Base-by-base conservation (phyloP, 1,284 basidiomycete genomes). In the Rhodofomes roseus region DNA sequence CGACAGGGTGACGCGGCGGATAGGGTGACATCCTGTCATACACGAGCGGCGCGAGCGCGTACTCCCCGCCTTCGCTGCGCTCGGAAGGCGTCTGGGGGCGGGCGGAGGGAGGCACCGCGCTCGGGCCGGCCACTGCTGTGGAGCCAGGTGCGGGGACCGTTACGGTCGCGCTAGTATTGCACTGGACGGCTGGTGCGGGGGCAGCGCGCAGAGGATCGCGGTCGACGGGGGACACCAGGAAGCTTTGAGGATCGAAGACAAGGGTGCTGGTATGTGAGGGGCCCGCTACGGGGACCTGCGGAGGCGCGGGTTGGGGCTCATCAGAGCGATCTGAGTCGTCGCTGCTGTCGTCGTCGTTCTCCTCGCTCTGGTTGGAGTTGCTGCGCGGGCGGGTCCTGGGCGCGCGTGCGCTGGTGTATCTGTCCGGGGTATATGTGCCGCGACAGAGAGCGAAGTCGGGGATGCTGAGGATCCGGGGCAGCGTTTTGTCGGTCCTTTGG, bases 381-480 rank as follows among this genome's bases (percentile, higher is more conserved):
- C 60, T 56, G 54, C 70, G 68, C 6, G 63, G 25, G 53, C 71
- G 73, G 5, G 66, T 65, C 51, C 68, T 72, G 48, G 69, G 68
- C 37, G 65, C 65, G 16, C 73, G 72, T 29, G 73, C 73, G 40
- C 68, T 66, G 39, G 68, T 65, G 65, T 70, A 75, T 43, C 66
- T 65, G 23, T 82, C 84, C 4, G 82, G 76, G 0, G 87, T 85
- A 1, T 89, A 80, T 11, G 37, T 61, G 40, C 29, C 55, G 51
- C 66, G 72, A 27, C 89, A 75, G 56, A 80, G 77, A 39, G 78
- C 76, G 22, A 89, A 76, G 20, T 75, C 74, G 12, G 77, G 76
- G 65, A 86, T 75, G 65, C 86, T 82, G 63, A 90, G 86, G 52
- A 91, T 79, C 2, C 87, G 87, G 43, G 78, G 78, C 40, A 90